phyloP scores from a whole-genome alignment of 2,329 filamentous ascomycete genomes.

The Geoglossum cookeanum region DNA sequence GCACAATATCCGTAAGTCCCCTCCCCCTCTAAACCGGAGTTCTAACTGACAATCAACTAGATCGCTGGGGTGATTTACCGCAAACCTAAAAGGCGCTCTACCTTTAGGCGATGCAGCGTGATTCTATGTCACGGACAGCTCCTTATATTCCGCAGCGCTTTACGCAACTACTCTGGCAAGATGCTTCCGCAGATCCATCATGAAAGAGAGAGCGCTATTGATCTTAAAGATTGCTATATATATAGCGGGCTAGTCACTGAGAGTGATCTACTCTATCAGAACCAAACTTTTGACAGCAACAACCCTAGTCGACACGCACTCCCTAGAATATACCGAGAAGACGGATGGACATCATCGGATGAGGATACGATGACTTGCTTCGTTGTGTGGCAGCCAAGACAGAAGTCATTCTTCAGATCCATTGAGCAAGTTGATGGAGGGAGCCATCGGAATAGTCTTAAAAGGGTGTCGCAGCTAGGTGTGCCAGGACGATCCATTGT shows the following conservation, averaged over 20 bases:
- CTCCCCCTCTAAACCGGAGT: background rate
- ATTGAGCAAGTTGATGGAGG: constrained; percentile 22
- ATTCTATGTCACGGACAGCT: constrained; percentile 41
- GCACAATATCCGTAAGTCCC: constrained; percentile 31
- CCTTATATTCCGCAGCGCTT: constrained; percentile 40
- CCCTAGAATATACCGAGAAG: constrained; percentile 39
- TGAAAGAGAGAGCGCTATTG: constrained; percentile 37
- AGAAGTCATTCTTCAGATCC: constrained; percentile 34
- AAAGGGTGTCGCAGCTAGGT: constrained; percentile 40
- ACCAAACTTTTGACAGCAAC: constrained; percentile 44
- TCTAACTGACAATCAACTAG: constrained; percentile 13
- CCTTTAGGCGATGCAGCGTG: constrained; percentile 41
- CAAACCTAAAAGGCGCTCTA: constrained; percentile 41
- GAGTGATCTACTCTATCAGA: constrained; percentile 42
- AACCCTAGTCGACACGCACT: constrained; percentile 38
- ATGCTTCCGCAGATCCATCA: constrained; percentile 41
- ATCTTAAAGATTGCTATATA: constrained; percentile 44
- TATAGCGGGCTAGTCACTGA: constrained; percentile 45
- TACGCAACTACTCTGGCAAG: constrained; percentile 34
- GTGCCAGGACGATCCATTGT: constrained; percentile 42
- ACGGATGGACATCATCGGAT: constrained; percentile 41
- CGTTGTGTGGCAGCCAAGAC: constrained; percentile 43
- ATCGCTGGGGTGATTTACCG: constrained; percentile 43
- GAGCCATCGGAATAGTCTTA: constrained; percentile 28
- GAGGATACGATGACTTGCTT: constrained; percentile 49